Evolutionary conservation across 2,329 filamentous ascomycete genomes (phyloP), one percentile per base, ranked within the genome.

Genomic region (Talaromyces sp.): DNA sequence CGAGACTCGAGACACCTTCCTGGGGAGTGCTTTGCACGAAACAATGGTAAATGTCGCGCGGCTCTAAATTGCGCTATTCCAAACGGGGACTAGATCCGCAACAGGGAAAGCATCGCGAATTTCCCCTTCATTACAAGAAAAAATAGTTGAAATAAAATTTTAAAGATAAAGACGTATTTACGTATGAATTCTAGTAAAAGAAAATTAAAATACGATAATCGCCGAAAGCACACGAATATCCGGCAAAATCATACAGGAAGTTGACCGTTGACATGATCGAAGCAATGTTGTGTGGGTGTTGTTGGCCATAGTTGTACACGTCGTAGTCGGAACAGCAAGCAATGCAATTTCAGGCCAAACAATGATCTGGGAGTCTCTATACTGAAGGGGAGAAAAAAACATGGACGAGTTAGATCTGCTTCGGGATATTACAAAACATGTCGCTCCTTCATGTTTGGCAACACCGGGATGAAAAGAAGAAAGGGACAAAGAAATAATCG

Each of bases 381-480:
- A 66, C 55, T 61, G 60, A 67, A 66, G 13, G n/a, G 14, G n/a
- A 41, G 6, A 19, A 41, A 7, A 17, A 46, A 62, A 60, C 57
- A 58, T 50, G 53, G 53, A 62, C 63, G 52, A 62, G n/a, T 55
- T 65, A 58, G 61, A 59, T 67, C 49, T 52, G 66, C 65, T 65
- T 63, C 65, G 54, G 62, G 32, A 64, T 61, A 64, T 61, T 64
- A 65, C 62, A 62, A 58, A 63, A 61, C 63, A 66, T 57, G 56
- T 60, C 65, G 58, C 64, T 65, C 65, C 35, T 38, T 38, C 66
- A 62, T 64, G 52, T 41, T 58, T 51, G 29, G 49, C 51, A 56
- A 41, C 29, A 55, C 35, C 31, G 54, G 62, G 61, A 66, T 64
- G 66, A 61, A 66, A 67, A 67, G 62, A 69, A 70, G 65, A 66